Evolutionary conservation across 768 basidiomycete species (phyloP).

Genomic region (Strobilomyces echinocephalus): DNA sequence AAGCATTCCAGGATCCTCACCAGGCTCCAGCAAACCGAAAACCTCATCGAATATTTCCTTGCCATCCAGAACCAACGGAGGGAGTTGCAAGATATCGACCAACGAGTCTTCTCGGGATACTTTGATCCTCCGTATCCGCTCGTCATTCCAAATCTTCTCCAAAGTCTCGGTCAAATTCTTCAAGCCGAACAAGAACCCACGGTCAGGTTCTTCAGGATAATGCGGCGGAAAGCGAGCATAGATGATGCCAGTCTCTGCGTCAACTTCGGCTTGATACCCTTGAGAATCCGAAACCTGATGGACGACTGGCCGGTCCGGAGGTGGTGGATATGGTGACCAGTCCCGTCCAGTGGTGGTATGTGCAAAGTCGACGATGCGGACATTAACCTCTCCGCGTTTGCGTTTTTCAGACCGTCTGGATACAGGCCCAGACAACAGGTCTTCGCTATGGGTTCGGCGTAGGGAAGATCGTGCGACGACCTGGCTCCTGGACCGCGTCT

Average conservation of each 20-base stretch:
- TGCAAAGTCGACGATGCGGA: conserved; percentile 97
- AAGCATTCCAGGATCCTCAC: conserved; percentile 70
- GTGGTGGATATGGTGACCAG: conserved; percentile 65
- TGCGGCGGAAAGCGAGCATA: conserved; percentile 95
- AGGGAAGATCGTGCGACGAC: conserved; percentile 43
- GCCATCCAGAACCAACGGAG: conserved; percentile 63
- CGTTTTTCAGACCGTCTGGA: conserved; percentile 61
- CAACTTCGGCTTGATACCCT: conserved; percentile 79
- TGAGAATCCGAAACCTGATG: conserved; percentile 54
- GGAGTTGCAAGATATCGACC: conserved; percentile 45
- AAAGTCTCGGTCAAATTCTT: conserved; percentile 73
- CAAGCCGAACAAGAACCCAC: conserved; percentile 90
- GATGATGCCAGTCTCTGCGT: conserved; percentile 75
- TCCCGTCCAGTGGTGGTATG: conserved; percentile 96
- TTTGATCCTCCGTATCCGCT: conserved; percentile 68
- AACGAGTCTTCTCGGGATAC: conserved; percentile 53
- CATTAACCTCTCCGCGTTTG: conserved; percentile 87
- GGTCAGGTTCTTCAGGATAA: conserved; percentile 82
- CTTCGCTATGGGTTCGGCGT: conserved; percentile 77
- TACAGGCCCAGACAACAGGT: conserved; percentile 64
- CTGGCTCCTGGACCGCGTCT: conserved; percentile 37
- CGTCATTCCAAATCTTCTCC: conserved; percentile 84
- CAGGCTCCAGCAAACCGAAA: conserved; percentile 45
- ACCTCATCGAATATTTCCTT: conserved; percentile 78
- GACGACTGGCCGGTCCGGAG: conserved; percentile 35